These are phyloP conservation scores for Pterocarpus santalinus DNA, from an alignment of 306 rosid species.

Conservation along the genomic window DNA sequence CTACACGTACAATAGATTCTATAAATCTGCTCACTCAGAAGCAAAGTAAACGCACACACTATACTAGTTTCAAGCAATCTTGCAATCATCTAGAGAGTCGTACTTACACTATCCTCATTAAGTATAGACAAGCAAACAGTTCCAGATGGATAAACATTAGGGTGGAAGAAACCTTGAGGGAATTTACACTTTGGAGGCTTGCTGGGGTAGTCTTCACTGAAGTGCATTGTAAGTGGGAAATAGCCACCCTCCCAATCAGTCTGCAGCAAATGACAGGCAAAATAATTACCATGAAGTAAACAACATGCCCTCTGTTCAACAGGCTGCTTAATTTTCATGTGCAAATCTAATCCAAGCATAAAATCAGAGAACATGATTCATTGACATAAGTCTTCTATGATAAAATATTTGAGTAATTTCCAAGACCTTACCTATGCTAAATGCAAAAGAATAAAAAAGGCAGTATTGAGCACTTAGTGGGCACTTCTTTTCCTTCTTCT, in stretches of 20 bases:
- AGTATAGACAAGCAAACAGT: slow-evolving; percentile 97
- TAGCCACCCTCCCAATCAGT: slow-evolving; percentile 99
- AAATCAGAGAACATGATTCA: slow-evolving; percentile 11
- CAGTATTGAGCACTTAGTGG: not conserved
- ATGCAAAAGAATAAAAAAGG: not conserved
- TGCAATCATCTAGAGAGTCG: slow-evolving; percentile 23
- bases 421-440: not conserved
- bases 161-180: slow-evolving; percentile 95
- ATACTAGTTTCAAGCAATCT: not conserved
- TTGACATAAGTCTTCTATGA: slow-evolving; percentile 23
- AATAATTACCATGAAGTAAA: slow-evolving; percentile 38
- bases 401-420: slow-evolving; percentile 25
- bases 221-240: slow-evolving; percentile 88
- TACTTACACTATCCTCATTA: slow-evolving; percentile 93
- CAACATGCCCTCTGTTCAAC: slow-evolving; percentile 18
- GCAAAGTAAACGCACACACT: slow-evolving; percentile 6
- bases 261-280: slow-evolving; percentile 57
- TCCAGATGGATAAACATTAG: slow-evolving; percentile 98
- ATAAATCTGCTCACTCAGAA: not conserved
- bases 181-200: slow-evolving; percentile 97
- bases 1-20: slow-evolving; percentile 48
- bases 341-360: slow-evolving; percentile 3
- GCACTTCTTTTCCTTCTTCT: not conserved
- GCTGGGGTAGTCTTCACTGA: slow-evolving; percentile 99
- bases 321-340: slow-evolving; percentile 2